These are phyloP conservation scores for Diaporthe sp. DNA, from an alignment of 2,329 filamentous ascomycete species.

Conservation along the genomic window DNA sequence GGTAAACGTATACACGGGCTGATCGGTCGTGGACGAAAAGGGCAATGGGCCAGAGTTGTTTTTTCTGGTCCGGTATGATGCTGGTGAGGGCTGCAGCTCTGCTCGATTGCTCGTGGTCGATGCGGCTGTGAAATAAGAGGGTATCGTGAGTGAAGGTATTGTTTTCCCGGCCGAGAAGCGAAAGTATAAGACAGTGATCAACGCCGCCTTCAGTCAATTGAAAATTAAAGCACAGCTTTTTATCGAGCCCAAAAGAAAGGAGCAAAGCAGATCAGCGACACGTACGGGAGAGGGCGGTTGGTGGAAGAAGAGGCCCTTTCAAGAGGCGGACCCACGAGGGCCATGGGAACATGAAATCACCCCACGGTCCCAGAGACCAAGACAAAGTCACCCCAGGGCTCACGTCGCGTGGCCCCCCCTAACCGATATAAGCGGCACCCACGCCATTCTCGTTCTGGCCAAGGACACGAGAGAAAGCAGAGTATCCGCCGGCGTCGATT, in stretches of 20 bases:
- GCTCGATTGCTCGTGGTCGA: not conserved
- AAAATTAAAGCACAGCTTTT: constrained; percentile 23
- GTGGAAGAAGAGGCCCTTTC: constrained; percentile 17
- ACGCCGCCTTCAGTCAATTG: constrained; percentile 28
- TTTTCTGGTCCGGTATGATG: not conserved
- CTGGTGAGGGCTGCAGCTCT: not conserved
- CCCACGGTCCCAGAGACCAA: constrained; percentile 29
- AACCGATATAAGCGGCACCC: constrained; percentile 29
- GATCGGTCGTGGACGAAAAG: not conserved
- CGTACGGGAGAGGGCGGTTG: not conserved
- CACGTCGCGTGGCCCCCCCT: constrained; percentile 22
- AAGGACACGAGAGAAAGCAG: constrained; percentile 4
- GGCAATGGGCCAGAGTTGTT: not conserved
- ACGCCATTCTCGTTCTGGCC: constrained; percentile 20
- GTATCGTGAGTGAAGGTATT: constrained; percentile 12
- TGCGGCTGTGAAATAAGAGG: not conserved
- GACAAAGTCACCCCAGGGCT: constrained; percentile 5
- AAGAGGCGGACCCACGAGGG: not conserved
- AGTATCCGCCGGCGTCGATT: constrained; percentile 8
- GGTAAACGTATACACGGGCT: not conserved
- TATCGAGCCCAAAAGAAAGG: not conserved
- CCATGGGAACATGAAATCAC: constrained; percentile 15
- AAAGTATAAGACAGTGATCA: constrained; percentile 37
- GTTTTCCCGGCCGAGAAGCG: not conserved
- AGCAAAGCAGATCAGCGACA: not conserved